Evolutionary conservation across 2,329 filamentous ascomycete species (phyloP).

Genomic region (Fusarium citri): DNA sequence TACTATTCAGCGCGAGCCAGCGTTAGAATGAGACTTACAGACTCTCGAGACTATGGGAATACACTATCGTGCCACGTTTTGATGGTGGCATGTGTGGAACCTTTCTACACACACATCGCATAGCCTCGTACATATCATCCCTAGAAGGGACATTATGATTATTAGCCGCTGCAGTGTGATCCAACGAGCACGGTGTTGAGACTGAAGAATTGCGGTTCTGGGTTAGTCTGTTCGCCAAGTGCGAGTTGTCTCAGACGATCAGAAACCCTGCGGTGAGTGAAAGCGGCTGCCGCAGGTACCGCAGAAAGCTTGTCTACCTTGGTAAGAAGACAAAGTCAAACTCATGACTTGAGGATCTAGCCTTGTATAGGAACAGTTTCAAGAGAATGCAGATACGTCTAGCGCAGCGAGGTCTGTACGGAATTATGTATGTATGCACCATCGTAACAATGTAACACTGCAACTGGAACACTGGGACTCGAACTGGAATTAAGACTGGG

Average conservation of each 20-base stretch:
- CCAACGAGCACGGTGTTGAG: background rate
- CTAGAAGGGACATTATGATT: background rate
- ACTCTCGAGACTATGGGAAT: background rate
- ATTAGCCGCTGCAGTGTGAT: background rate
- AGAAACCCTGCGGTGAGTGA: background rate
- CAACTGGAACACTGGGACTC: background rate
- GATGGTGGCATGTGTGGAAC: conserved; percentile 10
- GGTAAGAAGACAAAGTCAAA: background rate
- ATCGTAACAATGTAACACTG: conserved; percentile 4
- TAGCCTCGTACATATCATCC: background rate
- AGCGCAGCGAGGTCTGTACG: background rate
- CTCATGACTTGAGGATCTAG: background rate
- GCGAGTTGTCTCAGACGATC: background rate
- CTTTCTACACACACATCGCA: background rate
- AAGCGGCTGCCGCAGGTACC: conserved; percentile 14
- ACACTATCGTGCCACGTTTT: conserved; percentile 9
- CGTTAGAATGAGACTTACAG: background rate
- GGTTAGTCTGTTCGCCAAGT: background rate
- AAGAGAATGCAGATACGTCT: background rate
- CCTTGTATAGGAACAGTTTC: background rate
- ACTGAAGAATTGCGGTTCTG: background rate
- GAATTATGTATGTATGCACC: background rate
- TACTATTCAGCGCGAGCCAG: background rate
- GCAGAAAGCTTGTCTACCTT: background rate
- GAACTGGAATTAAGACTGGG: background rate